Evolutionary conservation across 305 asterid genomes (phyloP).

Genomic region (Petunia hybrid): DNA sequence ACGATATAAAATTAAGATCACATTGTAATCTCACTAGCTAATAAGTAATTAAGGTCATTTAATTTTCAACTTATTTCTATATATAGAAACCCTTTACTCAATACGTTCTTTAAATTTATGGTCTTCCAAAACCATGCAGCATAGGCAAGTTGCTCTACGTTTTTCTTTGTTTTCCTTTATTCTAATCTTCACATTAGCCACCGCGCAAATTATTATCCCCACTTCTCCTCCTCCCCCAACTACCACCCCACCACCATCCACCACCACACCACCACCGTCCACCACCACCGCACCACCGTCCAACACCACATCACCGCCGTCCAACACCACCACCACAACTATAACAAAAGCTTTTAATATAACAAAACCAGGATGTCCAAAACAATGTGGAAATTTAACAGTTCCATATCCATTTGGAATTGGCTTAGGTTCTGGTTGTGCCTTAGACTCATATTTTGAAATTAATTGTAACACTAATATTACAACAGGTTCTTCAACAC

Average conservation of each 20-base stretch:
- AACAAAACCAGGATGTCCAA: conserved; percentile 32
- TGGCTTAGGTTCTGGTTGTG: conserved; percentile 51
- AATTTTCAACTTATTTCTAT: neutral
- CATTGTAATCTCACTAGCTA: neutral
- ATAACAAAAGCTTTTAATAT: conserved; percentile 18
- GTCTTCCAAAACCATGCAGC: neutral
- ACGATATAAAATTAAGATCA: neutral
- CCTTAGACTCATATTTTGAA: conserved; percentile 37
- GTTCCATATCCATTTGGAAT: conserved; percentile 56
- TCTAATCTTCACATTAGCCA: neutral
- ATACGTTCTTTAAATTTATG: neutral
- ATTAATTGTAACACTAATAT: conserved; percentile 45
- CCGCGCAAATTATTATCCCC: neutral
- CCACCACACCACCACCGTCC: too few relatives aligned
- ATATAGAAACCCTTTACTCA: neutral
- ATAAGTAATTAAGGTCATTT: neutral
- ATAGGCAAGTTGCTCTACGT: neutral
- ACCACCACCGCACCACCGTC: conserved; percentile 24
- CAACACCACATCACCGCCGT: conserved; percentile 22
- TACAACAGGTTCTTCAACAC: conserved; percentile 47
- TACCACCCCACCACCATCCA: neutral
- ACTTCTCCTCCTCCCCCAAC: neutral
- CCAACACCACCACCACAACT: conserved; percentile 10
- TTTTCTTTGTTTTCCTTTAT: neutral
- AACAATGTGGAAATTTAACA: conserved; percentile 33